These are phyloP conservation scores for Auriscalpium microsporum DNA, from an alignment of 768 basidiomycete genomes.

Conservation along the genomic window DNA sequence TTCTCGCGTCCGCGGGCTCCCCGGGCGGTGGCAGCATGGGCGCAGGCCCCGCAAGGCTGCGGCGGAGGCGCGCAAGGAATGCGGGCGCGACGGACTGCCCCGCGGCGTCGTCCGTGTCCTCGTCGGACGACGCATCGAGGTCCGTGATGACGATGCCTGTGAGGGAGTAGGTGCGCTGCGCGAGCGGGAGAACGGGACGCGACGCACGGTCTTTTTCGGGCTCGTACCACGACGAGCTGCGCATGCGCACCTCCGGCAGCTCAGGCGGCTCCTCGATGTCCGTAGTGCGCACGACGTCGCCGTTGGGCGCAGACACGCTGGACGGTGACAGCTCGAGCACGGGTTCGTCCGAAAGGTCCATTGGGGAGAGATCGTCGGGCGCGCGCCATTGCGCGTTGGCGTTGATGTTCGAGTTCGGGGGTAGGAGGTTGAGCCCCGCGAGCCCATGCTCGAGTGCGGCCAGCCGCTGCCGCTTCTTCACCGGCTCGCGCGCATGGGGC, in stretches of 20 bases:
- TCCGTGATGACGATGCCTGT: constrained; percentile 16
- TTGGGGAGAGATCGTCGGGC: background rate
- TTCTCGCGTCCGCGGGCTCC: background rate
- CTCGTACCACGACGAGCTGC: constrained; percentile 15
- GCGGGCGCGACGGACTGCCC: constrained; percentile 7
- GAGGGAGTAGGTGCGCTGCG: background rate
- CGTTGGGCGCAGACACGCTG: background rate
- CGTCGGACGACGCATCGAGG: constrained; percentile 13
- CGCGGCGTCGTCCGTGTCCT: constrained; percentile 11
- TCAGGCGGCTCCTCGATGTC: background rate
- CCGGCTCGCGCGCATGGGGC: no score
- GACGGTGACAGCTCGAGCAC: background rate
- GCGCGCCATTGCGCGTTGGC: background rate
- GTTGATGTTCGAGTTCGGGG: background rate
- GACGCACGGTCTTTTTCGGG: constrained; percentile 14
- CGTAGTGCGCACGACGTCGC: background rate
- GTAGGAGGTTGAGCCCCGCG: constrained; percentile 2
- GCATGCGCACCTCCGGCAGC: constrained; percentile 10
- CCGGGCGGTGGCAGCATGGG: background rate
- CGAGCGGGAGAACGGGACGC: background rate
- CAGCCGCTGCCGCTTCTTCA: constrained; percentile 10
- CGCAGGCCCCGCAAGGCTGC: background rate
- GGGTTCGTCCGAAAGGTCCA: background rate
- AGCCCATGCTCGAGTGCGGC: constrained; percentile 8
- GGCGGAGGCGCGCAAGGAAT: constrained; percentile 1